Evolutionary conservation across 2,329 filamentous ascomycete species (phyloP).

Genomic region (Colletotrichum camelliae): DNA sequence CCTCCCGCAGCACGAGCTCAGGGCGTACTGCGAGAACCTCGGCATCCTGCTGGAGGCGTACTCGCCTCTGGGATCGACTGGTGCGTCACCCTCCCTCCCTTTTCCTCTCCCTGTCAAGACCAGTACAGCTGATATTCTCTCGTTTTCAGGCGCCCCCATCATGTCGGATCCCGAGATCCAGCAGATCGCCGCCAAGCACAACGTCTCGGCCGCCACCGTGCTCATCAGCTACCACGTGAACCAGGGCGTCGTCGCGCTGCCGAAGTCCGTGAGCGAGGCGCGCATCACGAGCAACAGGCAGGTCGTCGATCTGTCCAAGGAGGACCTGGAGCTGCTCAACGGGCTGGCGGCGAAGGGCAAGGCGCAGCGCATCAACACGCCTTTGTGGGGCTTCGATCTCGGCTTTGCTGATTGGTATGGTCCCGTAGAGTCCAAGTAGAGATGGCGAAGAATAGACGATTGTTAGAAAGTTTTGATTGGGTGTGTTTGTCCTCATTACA

Average conservation of each 20-base stretch:
- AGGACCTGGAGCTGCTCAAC: not conserved
- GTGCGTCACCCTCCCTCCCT: too few relatives aligned
- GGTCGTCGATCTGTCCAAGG: not conserved
- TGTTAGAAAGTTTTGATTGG: not conserved
- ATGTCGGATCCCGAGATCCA: not conserved
- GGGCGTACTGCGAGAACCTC: not conserved
- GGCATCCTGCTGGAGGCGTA: not conserved
- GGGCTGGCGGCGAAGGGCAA: not conserved
- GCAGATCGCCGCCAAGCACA: not conserved
- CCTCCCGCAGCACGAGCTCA: not conserved
- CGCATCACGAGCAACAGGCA: not conserved
- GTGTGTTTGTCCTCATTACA: accelerated
- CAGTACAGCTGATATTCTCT: too few relatives aligned
- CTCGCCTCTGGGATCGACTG: not conserved
- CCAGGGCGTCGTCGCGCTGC: not conserved
- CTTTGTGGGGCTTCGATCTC: not conserved
- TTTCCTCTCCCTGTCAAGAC: too few relatives aligned
- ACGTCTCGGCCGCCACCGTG: not conserved
- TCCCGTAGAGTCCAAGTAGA: not conserved
- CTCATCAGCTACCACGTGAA: not conserved
- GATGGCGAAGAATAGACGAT: accelerated
- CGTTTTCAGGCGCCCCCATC: not conserved
- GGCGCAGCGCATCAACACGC: not conserved
- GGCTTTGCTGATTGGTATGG: not conserved
- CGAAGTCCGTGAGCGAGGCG: not conserved